Conservation (phyloP, 176 grass and related monocot genomes). For the Oryza glaberrima region DNA sequence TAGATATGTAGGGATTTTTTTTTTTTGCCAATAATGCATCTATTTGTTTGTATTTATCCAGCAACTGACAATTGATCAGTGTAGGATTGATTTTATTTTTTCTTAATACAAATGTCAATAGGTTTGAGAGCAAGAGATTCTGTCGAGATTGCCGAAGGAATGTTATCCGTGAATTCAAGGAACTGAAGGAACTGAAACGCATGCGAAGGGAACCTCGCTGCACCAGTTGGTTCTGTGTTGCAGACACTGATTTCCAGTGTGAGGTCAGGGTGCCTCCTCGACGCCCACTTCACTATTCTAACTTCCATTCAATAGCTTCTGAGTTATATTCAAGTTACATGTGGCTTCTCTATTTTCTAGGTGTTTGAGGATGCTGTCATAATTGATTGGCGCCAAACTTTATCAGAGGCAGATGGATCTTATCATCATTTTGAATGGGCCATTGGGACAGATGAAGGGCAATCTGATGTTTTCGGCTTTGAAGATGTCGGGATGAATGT, state of each 20-base stretch:
- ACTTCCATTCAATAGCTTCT: conserved; percentile 15
- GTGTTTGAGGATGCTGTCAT: conserved; percentile 75
- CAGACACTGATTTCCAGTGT: conserved; percentile 88
- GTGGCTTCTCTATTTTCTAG: conserved; percentile 55
- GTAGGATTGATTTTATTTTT: conserved; percentile 26
- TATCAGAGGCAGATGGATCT: conserved; percentile 57
- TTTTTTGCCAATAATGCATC: conserved; percentile 12
- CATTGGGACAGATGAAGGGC: conserved; percentile 85
- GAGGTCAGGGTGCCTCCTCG: conserved; percentile 59
- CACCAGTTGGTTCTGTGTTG: conserved; percentile 89
- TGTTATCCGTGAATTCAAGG: conserved; percentile 96
- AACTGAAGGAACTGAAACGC: conserved; percentile 93
- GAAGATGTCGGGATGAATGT: conserved; percentile 81
- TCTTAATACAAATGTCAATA: conserved; percentile 37
- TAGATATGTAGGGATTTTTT: conserved; percentile 16
- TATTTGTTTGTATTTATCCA: conserved; percentile 20
- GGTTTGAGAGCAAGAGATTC: conserved; percentile 98
- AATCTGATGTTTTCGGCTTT: conserved; percentile 79
- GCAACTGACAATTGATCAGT: conserved; percentile 1
- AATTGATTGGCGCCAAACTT: conserved; percentile 76
- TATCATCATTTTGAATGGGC: conserved; percentile 97
- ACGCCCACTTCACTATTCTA: conserved; percentile 4
- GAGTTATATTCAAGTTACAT: conserved; percentile 29
- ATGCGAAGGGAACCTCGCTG: conserved; percentile 72
- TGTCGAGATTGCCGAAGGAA: conserved; percentile 96